Conservation (phyloP, 495 filamentous ascomycete genomes). For the Cetradonia linearis region DNA sequence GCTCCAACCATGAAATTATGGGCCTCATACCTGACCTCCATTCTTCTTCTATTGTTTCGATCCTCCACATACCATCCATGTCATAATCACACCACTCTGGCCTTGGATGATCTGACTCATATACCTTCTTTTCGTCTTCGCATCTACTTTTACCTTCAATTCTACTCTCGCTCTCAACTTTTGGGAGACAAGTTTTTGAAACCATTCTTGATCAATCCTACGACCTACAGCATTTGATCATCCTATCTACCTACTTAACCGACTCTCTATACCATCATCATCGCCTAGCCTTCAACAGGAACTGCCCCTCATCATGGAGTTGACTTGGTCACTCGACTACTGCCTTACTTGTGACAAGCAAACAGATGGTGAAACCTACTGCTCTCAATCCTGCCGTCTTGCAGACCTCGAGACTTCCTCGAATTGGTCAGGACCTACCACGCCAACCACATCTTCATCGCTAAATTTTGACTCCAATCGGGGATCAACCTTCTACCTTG, state of each 20-base stretch:
- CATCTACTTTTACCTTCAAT: conserved; percentile 3
- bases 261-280: conserved; percentile 7
- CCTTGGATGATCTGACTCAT: conserved; percentile 15
- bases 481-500: conserved; percentile 49
- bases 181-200: neutral
- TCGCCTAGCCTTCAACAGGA: conserved; percentile 3
- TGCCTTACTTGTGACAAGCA: conserved; percentile 92
- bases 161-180: neutral
- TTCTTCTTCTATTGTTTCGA: conserved; percentile 12
- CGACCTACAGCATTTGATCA: conserved; percentile 3
- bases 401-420: conserved; percentile 72
- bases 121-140: conserved; percentile 14
- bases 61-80: conserved; percentile 9
- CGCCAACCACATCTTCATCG: conserved; percentile 34
- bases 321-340: conserved; percentile 85
- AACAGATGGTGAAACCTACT: conserved; percentile 68
- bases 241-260: neutral
- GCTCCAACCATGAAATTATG: neutral
- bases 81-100: conserved; percentile 7
- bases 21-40: conserved; percentile 4
- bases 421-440: conserved; percentile 41
- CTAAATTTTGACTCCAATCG: conserved; percentile 28
- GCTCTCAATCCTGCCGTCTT: conserved; percentile 84
- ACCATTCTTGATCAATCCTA: conserved; percentile 1
- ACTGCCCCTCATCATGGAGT: conserved; percentile 48